Percentiles rank a stretch among this genome's conserved stretches.
Evolutionary conservation across 2,329 filamentous ascomycete genomes (phyloP).

Genomic region (Madurella fahalii): DNA sequence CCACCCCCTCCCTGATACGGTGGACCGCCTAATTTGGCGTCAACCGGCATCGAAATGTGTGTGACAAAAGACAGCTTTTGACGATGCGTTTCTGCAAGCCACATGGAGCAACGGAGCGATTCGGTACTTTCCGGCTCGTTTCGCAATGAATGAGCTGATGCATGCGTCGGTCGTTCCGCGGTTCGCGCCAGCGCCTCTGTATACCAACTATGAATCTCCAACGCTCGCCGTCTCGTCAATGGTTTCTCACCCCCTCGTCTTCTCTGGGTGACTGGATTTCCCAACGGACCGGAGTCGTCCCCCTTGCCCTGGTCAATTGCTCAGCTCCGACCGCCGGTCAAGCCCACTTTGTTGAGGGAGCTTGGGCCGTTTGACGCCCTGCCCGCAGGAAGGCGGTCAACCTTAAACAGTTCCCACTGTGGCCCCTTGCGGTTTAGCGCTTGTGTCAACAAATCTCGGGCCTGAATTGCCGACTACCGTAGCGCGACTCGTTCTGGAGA

Average conservation of each 20-base stretch:
- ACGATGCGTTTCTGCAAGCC: background rate
- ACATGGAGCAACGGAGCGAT: background rate
- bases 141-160: slow-evolving; percentile 3
- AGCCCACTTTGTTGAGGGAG: slow-evolving; percentile 26
- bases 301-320: slow-evolving; percentile 10
- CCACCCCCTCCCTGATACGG: slow-evolving; percentile 5
- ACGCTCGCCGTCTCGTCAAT: background rate
- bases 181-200: background rate
- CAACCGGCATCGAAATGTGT: slow-evolving; percentile 2
- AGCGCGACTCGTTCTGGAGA: background rate
- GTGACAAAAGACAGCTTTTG: slow-evolving; percentile 5
- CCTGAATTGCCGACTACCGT: background rate
- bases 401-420: slow-evolving; percentile 2
- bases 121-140: slow-evolving; percentile 7
- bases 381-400: slow-evolving; percentile 23
- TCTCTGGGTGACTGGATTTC: slow-evolving; percentile 8
- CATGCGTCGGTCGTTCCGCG: background rate
- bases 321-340: slow-evolving; percentile 12
- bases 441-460: slow-evolving; percentile 24
- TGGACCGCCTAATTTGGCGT: slow-evolving; percentile 14
- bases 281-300: slow-evolving; percentile 14
- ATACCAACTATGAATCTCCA: background rate
- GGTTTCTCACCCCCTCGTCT: background rate
- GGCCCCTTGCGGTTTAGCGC: slow-evolving; percentile 17
- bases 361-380: slow-evolving; percentile 23